Evolutionary conservation across 345 rosid genomes (phyloP).

Genomic region (Excoecaria agallocha): DNA sequence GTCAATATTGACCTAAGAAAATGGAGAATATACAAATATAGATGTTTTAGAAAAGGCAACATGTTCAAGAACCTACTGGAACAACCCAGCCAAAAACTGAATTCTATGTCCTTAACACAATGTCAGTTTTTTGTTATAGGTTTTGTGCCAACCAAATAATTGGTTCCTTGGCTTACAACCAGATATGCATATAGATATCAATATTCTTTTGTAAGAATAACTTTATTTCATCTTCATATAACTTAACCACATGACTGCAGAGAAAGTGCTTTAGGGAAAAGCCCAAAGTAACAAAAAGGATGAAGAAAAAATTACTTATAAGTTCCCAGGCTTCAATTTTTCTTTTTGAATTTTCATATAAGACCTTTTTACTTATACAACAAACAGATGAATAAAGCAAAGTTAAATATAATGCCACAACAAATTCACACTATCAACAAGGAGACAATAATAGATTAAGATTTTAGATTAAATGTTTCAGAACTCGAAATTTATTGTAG

Average conservation of each 20-base stretch:
- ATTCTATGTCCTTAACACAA: too few relatives aligned
- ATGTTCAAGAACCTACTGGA: too few relatives aligned
- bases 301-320: constrained; percentile 35
- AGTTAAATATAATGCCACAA: not conserved
- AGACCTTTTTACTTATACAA: constrained; percentile 48
- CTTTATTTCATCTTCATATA: not conserved
- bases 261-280: not conserved
- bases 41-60: not conserved
- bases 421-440: not conserved
- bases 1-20: constrained; percentile 53
- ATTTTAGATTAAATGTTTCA: not conserved
- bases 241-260: not conserved
- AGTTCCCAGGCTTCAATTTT: constrained; percentile 79
- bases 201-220: too few relatives aligned
- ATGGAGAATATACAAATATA: not conserved
- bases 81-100: too few relatives aligned
- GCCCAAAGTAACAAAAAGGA: constrained; percentile 1
- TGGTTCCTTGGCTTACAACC: too few relatives aligned
- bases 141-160: too few relatives aligned
- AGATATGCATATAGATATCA: too few relatives aligned
- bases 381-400: not conserved
- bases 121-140: too few relatives aligned
- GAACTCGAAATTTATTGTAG: not conserved
- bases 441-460: not conserved
- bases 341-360: constrained; percentile 41